A percentile compares a stretch with the other conserved stretches of the same genome.
Evolutionary conservation across 768 basidiomycete species (phyloP).

Genomic region (Suillus variegatus): DNA sequence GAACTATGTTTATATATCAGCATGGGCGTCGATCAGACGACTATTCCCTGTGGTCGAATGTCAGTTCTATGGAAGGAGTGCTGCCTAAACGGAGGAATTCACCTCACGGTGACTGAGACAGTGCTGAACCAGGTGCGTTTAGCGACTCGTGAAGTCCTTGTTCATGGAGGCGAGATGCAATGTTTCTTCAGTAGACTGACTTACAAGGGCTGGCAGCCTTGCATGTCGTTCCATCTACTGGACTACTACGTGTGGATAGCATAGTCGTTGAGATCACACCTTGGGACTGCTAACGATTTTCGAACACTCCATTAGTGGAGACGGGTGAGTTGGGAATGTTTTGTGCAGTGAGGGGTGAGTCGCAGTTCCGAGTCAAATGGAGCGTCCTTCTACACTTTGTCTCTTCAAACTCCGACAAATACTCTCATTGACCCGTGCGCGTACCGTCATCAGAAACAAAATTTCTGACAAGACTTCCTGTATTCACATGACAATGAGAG

Average conservation of each 20-base stretch:
- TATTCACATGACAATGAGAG: neutral
- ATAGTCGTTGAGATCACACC: neutral
- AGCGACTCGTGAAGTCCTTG: neutral
- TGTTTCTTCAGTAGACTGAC: neutral
- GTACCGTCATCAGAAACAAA: too few relatives aligned
- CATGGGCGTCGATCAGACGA: constrained; percentile 97
- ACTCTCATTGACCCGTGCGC: too few relatives aligned
- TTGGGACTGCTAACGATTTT: neutral
- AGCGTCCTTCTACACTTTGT: too few relatives aligned
- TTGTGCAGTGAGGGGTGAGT: neutral
- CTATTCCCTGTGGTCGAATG: constrained; percentile 51
- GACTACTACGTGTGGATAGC: neutral
- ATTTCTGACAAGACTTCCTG: too few relatives aligned
- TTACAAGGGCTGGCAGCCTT: neutral
- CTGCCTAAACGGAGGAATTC: constrained; percentile 20
- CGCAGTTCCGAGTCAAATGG: too few relatives aligned
- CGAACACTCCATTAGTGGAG: neutral
- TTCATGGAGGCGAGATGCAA: neutral
- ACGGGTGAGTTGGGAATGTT: too few relatives aligned
- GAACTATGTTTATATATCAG: constrained; percentile 87
- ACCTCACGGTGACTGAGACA: constrained; percentile 85
- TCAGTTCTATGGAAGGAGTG: constrained; percentile 7
- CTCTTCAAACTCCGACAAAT: too few relatives aligned
- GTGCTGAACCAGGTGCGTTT: constrained; percentile 74
- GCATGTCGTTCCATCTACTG: neutral